These are phyloP conservation scores for Lachancea waltii DNA, from an alignment of 805 yeast species.

Conservation along the genomic window DNA sequence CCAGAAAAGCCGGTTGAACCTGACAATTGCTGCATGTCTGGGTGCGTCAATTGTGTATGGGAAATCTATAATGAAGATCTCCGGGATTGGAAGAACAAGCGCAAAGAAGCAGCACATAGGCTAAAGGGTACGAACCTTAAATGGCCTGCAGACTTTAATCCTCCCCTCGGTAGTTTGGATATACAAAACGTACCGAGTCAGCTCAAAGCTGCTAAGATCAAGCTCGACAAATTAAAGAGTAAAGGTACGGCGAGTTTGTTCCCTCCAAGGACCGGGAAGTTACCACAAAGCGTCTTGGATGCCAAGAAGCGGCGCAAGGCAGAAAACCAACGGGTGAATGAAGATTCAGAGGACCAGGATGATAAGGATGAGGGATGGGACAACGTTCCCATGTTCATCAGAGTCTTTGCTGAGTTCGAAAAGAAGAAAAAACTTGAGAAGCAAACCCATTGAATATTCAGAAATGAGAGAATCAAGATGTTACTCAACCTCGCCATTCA, in stretches of 20 bases:
- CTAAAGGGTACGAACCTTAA: conserved; percentile 38
- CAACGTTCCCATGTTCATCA: conserved; percentile 66
- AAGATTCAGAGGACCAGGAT: conserved; percentile 24
- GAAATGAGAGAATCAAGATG: too few relatives aligned
- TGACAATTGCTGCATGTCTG: conserved; percentile 95
- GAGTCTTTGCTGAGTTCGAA: conserved; percentile 81
- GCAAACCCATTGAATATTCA: background rate
- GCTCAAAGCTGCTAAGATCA: conserved; percentile 26
- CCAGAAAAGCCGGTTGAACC: conserved; percentile 87
- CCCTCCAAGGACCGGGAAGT: conserved; percentile 27
- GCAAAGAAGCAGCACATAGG: conserved; percentile 52
- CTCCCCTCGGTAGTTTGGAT: conserved; percentile 41
- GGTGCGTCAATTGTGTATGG: conserved; percentile 97
- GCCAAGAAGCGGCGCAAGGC: conserved; percentile 19
- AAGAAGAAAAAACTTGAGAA: conserved; percentile 47
- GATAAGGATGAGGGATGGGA: conserved; percentile 44
- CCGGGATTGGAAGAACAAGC: conserved; percentile 64
- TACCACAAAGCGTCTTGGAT: conserved; percentile 33
- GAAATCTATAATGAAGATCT: conserved; percentile 84
- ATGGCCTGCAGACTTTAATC: conserved; percentile 65
- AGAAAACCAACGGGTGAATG: conserved; percentile 4
- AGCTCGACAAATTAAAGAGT: conserved; percentile 20
- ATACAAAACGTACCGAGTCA: conserved; percentile 40
- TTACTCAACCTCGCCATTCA: too few relatives aligned
- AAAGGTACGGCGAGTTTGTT: conserved; percentile 29